Percentiles rank a stretch among this genome's conserved stretches.
phyloP scores from a whole-genome alignment of 1,284 basidiomycete genomes.

The Cryptococcus sp. region DNA sequence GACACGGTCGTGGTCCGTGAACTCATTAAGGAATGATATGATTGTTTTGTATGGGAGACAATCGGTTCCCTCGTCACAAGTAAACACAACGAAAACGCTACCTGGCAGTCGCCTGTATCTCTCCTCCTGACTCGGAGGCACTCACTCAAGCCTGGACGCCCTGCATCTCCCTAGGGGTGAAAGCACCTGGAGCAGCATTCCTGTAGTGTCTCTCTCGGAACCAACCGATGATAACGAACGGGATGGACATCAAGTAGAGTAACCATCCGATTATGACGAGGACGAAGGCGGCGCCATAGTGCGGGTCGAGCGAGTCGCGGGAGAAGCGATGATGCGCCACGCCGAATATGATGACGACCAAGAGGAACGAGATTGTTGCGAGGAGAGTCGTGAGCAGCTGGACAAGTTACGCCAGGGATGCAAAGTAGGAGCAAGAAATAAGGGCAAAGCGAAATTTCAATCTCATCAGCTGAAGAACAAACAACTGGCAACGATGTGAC shows the following conservation, averaged over 20 bases:
- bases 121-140: not conserved
- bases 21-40: too few relatives aligned
- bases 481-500: not conserved
- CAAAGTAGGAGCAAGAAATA: not conserved
- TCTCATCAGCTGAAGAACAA: too few relatives aligned
- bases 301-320: slow-evolving; percentile 21
- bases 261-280: slow-evolving; percentile 39
- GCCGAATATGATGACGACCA: slow-evolving; percentile 36
- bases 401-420: not conserved
- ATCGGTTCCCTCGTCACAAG: too few relatives aligned
- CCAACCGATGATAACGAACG: slow-evolving; percentile 36
- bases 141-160: not conserved
- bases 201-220: slow-evolving; percentile 28
- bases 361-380: slow-evolving; percentile 36
- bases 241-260: slow-evolving; percentile 26
- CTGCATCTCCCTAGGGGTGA: not conserved
- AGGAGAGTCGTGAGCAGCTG: slow-evolving; percentile 35
- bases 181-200: not conserved
- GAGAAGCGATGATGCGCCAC: slow-evolving; percentile 36
- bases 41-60: too few relatives aligned
- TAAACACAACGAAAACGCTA: too few relatives aligned
- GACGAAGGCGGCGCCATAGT: slow-evolving; percentile 35
- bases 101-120: too few relatives aligned
- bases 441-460: too few relatives aligned
- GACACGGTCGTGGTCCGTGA: too few relatives aligned